Evolutionary conservation across 1,139 yeast species (phyloP), one percentile per base, ranked within the genome.

Genomic region (Eremothecium cymbalariae): DNA sequence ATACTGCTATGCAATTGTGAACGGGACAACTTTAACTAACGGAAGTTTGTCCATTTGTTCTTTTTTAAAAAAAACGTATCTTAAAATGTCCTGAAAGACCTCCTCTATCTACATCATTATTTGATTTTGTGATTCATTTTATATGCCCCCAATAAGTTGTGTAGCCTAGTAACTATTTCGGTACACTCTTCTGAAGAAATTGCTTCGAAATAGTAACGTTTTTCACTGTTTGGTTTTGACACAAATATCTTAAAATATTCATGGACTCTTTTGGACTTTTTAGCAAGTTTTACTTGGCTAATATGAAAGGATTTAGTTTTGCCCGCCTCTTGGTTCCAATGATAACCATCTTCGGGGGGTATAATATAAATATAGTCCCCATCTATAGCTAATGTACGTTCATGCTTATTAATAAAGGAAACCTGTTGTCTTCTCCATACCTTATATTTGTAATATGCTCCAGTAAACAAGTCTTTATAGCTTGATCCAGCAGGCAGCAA

Each of bases 341-440:
- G 70, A 47, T 74, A 72, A 36, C 77, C 76, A 41, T 79, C 83
- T 45, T 77, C 81, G 2, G 88, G 76, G 2, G 97, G 96, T 49
- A 88, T 76, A 35, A 90, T 71, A 53, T 88, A 93, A 11, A 90
- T 76, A 52, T 86, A 88, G 50, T 86, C 95, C 13, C 97, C 97
- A 57, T 90, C 97, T 28, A 90, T 73, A 1, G 94, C 88, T 32
- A 90, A 64, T 1, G 86, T 74, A 46, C 93, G 74, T 46, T 88
- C 95, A 42, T 85, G 84, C 35, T 86, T 72, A 29, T 46, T 55
- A 43, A 82, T 74, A 48, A 90, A 79, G 0, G 94, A 78, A 66
- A 88, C 76, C 33, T 78, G 85, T 51, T 86, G 90, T 41, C 93
- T 74, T 47, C 97, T 70, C 83, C 86, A 84, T 1, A 90, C 94